Conservation (phyloP, 2,329 filamentous ascomycete genomes). For the Fusarium euwallaceae region DNA sequence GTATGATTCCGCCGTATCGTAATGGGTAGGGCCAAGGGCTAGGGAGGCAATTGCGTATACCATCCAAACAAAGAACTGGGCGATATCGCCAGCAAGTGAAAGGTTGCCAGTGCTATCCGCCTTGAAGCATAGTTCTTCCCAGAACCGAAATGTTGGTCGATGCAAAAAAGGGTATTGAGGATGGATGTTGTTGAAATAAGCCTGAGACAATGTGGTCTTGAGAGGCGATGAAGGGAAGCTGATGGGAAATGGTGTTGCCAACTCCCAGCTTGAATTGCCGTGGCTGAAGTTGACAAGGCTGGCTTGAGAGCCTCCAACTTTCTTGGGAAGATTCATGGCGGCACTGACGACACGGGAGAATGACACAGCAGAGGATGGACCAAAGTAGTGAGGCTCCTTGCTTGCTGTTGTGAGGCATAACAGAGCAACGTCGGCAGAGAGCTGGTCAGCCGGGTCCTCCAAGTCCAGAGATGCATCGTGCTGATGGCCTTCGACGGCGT, state of each 20-base stretch:
- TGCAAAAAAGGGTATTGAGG: conserved; percentile 34
- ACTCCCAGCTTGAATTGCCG: conserved; percentile 1
- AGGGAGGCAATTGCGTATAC: conserved; percentile 34
- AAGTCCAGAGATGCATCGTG: neutral
- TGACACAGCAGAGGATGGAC: conserved; percentile 31
- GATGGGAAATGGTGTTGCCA: conserved; percentile 17
- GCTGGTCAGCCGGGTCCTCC: conserved; percentile 28
- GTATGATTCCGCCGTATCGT: conserved; percentile 35
- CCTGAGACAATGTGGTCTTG: conserved; percentile 24
- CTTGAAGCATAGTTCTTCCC: conserved; percentile 33
- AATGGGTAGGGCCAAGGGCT: conserved; percentile 27
- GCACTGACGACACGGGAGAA: conserved; percentile 35
- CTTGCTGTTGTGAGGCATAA: conserved; percentile 29
- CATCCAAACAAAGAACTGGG: conserved; percentile 37
- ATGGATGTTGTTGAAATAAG: conserved; percentile 34
- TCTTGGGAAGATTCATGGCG: conserved; percentile 32
- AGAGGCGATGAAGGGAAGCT: conserved; percentile 22
- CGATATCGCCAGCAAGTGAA: conserved; percentile 26
- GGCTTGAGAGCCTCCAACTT: conserved; percentile 23
- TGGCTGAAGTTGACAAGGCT: conserved; percentile 22
- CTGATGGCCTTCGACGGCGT: neutral
- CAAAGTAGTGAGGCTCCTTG: conserved; percentile 37
- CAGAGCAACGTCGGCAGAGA: conserved; percentile 32
- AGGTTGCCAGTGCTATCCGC: conserved; percentile 26
- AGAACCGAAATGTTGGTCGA: conserved; percentile 30